Percentiles rank a stretch among this genome's conserved stretches.
Conservation (phyloP, 192 early-diverging fungal genomes). For the Spinellus fusiger region DNA sequence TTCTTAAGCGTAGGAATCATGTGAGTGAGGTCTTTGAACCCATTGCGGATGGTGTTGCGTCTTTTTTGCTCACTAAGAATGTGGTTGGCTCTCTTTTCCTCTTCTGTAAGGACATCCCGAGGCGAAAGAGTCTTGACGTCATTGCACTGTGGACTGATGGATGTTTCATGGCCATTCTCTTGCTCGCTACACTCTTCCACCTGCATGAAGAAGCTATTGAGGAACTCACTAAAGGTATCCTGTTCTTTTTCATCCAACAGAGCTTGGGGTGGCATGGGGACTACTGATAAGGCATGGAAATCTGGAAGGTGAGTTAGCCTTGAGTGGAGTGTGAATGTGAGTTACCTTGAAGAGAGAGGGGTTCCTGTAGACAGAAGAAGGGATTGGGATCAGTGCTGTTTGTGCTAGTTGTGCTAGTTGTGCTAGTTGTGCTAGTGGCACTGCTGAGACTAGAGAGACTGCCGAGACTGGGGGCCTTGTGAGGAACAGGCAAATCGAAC, state of each 20-base stretch:
- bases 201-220: slow-evolving; percentile 33
- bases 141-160: too few species aligned
- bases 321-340: too few species aligned
- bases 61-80: slow-evolving; percentile 76
- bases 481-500: slow-evolving; percentile 7
- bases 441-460: slow-evolving; percentile 2
- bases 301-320: too few species aligned
- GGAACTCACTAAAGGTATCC: slow-evolving; percentile 33
- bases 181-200: too few species aligned
- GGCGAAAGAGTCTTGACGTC: too few species aligned
- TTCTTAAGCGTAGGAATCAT: slow-evolving; percentile 76
- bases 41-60: slow-evolving; percentile 64
- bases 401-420: slow-evolving; percentile 4
- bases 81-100: slow-evolving; percentile 64
- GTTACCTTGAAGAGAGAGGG: slow-evolving; percentile 2
- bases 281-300: too few species aligned
- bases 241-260: slow-evolving; percentile 17
- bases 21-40: slow-evolving; percentile 85
- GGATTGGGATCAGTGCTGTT: slow-evolving; percentile 11
- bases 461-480: slow-evolving; percentile 1
- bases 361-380: slow-evolving; percentile 3
- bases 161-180: too few species aligned
- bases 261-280: too few species aligned
- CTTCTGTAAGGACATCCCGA: slow-evolving; percentile 59
- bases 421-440: slow-evolving; percentile 3